Evolutionary conservation across 176 grass and related monocot species (phyloP), one percentile per base, ranked within the genome.

Genomic region (Oryza meridionalis): DNA sequence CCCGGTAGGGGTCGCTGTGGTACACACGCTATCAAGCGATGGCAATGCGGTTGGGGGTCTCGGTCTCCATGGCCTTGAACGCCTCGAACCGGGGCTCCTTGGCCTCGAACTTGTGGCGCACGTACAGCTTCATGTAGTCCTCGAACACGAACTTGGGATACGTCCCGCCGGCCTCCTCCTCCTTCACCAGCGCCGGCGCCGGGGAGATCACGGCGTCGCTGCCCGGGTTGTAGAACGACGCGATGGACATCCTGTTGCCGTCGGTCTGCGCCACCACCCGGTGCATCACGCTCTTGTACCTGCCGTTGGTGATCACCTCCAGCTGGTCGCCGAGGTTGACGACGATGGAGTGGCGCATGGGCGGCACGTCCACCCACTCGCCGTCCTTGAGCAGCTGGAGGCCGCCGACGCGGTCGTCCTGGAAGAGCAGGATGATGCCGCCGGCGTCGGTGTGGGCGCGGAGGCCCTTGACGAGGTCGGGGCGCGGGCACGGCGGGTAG

Each of bases 271-370:
- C 93, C 33, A 95, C 85, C 59, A 96, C 96, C 21, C 93, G 77
- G 86, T 99, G 93, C 73, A 90, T 7, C 9, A 94, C 84, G 68
- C 96, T 99, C 89, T 94, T 96, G 91, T 99, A 99, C 67, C 77
- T 84, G n/a, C 91, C 96, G 40, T 90, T 95, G 65, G 91, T 96
- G 88, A 99, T 92, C 53, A 99, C 95, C 94, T 99, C 93, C 0
- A 99, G 91, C 86, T 99, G 96, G 80, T 99, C 93, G 4, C 96
- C 96, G 9, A 99, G 87, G 81, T 99, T 94, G 31, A 99, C 79
- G 35, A 96, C 91, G 78, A 99, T 90, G 69, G 93, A 49, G 86
- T 94, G 81, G 43, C 67, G 81, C 83, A 72, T 51, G 15, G 96
- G 91, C 2, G 91, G 89, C n/a, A 99, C 93, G 82, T 90, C 89